Base-by-base conservation (phyloP, 805 yeast genomes). In the Candida pseudoglaebosa region DNA sequence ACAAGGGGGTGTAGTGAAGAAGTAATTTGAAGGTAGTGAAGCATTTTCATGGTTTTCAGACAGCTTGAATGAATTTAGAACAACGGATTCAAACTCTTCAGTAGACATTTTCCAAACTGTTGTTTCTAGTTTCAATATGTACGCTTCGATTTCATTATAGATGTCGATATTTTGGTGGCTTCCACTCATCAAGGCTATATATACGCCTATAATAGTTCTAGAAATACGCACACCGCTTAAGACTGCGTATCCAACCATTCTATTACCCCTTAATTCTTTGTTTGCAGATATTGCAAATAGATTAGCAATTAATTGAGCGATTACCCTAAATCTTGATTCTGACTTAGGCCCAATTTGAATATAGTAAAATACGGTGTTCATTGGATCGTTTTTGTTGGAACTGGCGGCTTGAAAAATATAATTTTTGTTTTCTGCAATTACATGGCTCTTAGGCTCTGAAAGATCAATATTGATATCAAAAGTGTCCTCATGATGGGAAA, bases 171-270 rank as follows among this genome's bases (percentile, higher is more conserved):
- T 73, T 0, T 61, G 41, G 38, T 63, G 64, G 2, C 58, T 59
- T 12, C 73, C 71, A 44, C 87, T 78, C 67, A 80, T 72, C 0
- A 81, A 56, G 1, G 76, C 64, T 8, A 84, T 57, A 47, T 78
- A 82, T 3, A 82, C 42, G 1, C 91, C 91, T 22, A 74, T 55
- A 0, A 80, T 72, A 16, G 69, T 65, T 38, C 79, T 62, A 20
- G 77, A 54, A 0, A 73, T 48, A 42, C 84, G 59, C 18, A 71
- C 39, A 0, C 88, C 88, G 15, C 80, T 75, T n/a, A 71, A 46
- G 0, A 81, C 77, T 4, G 71, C 66, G 51, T 84, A 84, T 0
- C 87, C 90, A 39, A 84, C 54, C 45, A 78, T 84, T 41, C 69
- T 70, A 46, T 70, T 72, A 14, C 67, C 69, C 43, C 90, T 59